Percentiles rank a stretch among this genome's conserved stretches.
These are phyloP conservation scores for Sutorius eximius DNA, from an alignment of 1,284 basidiomycete species.

Conservation along the genomic window DNA sequence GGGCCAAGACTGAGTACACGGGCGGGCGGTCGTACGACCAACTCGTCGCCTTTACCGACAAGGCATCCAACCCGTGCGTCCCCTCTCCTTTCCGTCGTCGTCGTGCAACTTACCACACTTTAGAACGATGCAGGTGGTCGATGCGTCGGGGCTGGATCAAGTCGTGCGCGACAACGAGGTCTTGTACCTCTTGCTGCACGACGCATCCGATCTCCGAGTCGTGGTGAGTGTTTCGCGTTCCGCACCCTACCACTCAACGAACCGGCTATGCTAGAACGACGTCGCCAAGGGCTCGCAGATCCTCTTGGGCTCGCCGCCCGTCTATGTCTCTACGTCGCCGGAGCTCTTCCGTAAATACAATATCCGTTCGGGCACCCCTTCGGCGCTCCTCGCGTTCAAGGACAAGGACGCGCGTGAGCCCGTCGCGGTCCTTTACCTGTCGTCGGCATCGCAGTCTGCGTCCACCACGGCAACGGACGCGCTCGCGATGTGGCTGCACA, in stretches of 20 bases:
- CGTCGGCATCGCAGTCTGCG: background rate
- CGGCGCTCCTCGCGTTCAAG: constrained; percentile 76
- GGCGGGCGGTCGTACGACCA: constrained; percentile 68
- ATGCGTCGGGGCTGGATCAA: constrained; percentile 52
- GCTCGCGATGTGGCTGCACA: constrained; percentile 54
- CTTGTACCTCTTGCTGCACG: constrained; percentile 75
- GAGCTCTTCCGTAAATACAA: constrained; percentile 53
- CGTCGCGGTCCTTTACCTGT: constrained; percentile 37
- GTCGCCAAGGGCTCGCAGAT: constrained; percentile 50
- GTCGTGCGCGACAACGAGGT: constrained; percentile 59
- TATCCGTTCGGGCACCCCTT: constrained; percentile 46
- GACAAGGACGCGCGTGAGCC: constrained; percentile 53
- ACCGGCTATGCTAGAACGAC: constrained; percentile 37
- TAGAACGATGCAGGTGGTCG: constrained; percentile 46
- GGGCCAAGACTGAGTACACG: constrained; percentile 64
- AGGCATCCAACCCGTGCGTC: constrained; percentile 63
- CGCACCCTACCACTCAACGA: background rate
- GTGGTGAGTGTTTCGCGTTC: constrained; percentile 40
- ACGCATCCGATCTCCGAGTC: constrained; percentile 41
- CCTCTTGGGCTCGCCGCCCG: constrained; percentile 68
- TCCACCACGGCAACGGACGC: constrained; percentile 24
- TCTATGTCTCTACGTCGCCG: constrained; percentile 55
- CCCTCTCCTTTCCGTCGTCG: background rate
- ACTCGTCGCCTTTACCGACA: constrained; percentile 70
- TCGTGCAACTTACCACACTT: constrained; percentile 5